A percentile compares a stretch with the other conserved stretches of the same genome.
phyloP scores from a whole-genome alignment of 441 rosid species.

The Eruca vesicaria region DNA sequence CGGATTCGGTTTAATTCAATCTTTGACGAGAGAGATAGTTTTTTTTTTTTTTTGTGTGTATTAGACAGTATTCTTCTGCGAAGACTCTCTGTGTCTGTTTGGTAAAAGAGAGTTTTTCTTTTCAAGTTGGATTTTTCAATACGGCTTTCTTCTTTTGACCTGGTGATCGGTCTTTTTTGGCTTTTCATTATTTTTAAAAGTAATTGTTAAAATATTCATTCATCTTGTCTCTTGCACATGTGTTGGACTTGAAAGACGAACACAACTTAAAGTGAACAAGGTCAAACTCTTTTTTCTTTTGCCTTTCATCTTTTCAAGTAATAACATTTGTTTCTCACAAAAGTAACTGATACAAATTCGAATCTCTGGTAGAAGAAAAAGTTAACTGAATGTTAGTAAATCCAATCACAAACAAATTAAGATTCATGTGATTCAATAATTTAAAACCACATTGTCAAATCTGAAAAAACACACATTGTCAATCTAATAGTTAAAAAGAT shows the following conservation, averaged over 20 bases:
- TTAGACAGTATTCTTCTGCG: neutral
- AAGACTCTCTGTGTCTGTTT: neutral
- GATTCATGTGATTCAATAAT: too few species aligned
- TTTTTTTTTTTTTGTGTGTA: too few species aligned
- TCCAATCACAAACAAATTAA: too few species aligned
- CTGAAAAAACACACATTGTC: too few species aligned
- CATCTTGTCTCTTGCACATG: neutral
- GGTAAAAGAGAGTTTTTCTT: too few species aligned
- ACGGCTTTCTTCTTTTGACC: neutral
- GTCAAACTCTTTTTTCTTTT: slow-evolving; percentile 21
- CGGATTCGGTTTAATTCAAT: too few species aligned
- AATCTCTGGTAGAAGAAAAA: neutral
- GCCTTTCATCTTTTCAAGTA: neutral
- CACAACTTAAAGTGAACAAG: neutral
- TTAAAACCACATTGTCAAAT: too few species aligned
- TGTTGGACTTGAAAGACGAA: neutral
- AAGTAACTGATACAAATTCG: too few species aligned
- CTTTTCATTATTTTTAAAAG: neutral
- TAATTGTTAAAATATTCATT: neutral
- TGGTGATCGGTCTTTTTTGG: neutral
- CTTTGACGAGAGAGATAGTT: too few species aligned
- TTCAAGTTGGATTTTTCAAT: neutral
- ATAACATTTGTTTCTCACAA: neutral
- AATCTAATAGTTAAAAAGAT: too few species aligned
- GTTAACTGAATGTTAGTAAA: too few species aligned